Evolutionary conservation across 805 yeast species (phyloP).

Genomic region (Zygotorulaspora sp.): DNA sequence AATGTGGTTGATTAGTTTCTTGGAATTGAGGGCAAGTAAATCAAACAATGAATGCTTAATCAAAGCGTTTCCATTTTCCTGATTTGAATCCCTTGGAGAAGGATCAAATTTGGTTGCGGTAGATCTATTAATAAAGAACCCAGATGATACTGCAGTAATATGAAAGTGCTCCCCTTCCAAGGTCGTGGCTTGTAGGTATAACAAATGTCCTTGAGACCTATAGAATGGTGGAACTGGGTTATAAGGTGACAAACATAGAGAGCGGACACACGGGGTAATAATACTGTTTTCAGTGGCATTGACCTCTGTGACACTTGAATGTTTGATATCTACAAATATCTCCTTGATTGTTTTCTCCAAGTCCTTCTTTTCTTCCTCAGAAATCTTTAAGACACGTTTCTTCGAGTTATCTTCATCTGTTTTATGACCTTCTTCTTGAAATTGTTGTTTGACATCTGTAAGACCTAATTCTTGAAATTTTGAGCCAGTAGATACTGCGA

Average conservation of each 20-base stretch:
- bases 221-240: slow-evolving; percentile 72
- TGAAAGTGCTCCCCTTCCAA: slow-evolving; percentile 76
- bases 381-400: slow-evolving; percentile 24
- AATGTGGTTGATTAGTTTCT: slow-evolving; percentile 52
- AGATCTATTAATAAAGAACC: slow-evolving; percentile 73
- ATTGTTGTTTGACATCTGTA: slow-evolving; percentile 18
- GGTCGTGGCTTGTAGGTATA: slow-evolving; percentile 70
- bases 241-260: slow-evolving; percentile 75
- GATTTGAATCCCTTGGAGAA: slow-evolving; percentile 35
- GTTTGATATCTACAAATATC: slow-evolving; percentile 20
- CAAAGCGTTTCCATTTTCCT: slow-evolving; percentile 15
- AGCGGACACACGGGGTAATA: slow-evolving; percentile 43
- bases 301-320: slow-evolving; percentile 16
- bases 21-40: slow-evolving; percentile 61
- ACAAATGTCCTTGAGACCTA: slow-evolving; percentile 68
- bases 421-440: slow-evolving; percentile 10
- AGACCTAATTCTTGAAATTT: slow-evolving; percentile 29
- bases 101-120: slow-evolving; percentile 70
- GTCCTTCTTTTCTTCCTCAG: slow-evolving; percentile 30
- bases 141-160: slow-evolving; percentile 72
- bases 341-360: slow-evolving; percentile 24
- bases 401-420: slow-evolving; percentile 12
- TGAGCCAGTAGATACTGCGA: slow-evolving; percentile 32
- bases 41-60: slow-evolving; percentile 48
- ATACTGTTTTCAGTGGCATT: slow-evolving; percentile 22